Conservation (phyloP, 805 yeast species). For the Schwanniomyces yamadae region DNA sequence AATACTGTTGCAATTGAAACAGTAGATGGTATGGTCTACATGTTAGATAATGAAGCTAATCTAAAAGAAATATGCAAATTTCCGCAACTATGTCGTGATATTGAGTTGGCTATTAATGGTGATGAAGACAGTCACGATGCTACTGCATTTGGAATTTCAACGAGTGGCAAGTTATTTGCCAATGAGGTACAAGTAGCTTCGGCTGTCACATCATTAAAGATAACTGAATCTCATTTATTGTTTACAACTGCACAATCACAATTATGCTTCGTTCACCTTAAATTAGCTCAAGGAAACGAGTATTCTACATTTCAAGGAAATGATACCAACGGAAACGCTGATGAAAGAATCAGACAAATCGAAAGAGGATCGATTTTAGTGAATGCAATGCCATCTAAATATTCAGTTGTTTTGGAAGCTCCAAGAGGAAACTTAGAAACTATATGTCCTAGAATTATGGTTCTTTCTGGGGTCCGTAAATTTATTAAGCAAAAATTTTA, state of each 20-base stretch:
- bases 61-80: slow-evolving; percentile 46
- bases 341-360: slow-evolving; percentile 83
- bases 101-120: slow-evolving; percentile 42
- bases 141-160: slow-evolving; percentile 69
- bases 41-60: slow-evolving; percentile 31
- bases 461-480: slow-evolving; percentile 75
- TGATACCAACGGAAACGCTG: slow-evolving; percentile 34
- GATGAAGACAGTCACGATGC: slow-evolving; percentile 10
- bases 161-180: slow-evolving; percentile 71
- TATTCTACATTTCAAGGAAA: slow-evolving; percentile 34
- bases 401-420: slow-evolving; percentile 84
- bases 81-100: slow-evolving; percentile 66
- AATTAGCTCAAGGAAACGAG: slow-evolving; percentile 29
- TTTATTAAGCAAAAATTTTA: slow-evolving; percentile 60
- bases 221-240: slow-evolving; percentile 69
- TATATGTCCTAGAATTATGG: slow-evolving; percentile 89
- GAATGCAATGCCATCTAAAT: slow-evolving; percentile 74
- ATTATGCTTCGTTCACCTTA: slow-evolving; percentile 76
- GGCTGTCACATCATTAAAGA: slow-evolving; percentile 78
- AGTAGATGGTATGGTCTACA: slow-evolving; percentile 58
- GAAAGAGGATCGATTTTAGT: slow-evolving; percentile 92
- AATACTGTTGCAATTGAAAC: slow-evolving; percentile 55
- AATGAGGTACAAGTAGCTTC: slow-evolving; percentile 58
- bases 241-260: slow-evolving; percentile 88
- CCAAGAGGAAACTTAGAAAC: slow-evolving; percentile 97